Percentiles rank a stretch among this genome's conserved stretches.
These are phyloP conservation scores for Euphrasia arctica DNA, from an alignment of 305 asterid genomes.

Conservation along the genomic window DNA sequence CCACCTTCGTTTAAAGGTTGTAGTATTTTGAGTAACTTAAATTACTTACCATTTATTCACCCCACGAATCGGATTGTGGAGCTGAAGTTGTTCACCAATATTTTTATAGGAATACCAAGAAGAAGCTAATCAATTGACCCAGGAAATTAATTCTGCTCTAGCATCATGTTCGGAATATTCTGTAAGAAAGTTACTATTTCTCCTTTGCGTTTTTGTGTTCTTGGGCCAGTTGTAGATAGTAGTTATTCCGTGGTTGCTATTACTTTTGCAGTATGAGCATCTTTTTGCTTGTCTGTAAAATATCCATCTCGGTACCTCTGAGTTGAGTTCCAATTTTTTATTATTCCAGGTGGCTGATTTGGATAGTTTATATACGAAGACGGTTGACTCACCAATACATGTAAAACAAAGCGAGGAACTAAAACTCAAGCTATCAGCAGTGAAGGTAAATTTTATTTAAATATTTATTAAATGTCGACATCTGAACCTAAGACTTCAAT, in stretches of 20 bases:
- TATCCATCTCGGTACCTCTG: constrained; percentile 3
- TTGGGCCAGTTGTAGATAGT: constrained; percentile 6
- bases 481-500: constrained; percentile 5
- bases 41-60: constrained; percentile 9
- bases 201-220: constrained; percentile 19
- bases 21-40: constrained; percentile 25
- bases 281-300: constrained; percentile 16
- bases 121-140: constrained; percentile 57
- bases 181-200: constrained; percentile 44
- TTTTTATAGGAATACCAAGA: constrained; percentile 55
- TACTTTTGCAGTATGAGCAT: not conserved
- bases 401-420: constrained; percentile 59
- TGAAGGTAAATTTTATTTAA: constrained; percentile 49
- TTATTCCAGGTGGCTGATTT: constrained; percentile 63
- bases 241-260: constrained; percentile 17
- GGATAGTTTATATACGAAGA: constrained; percentile 58
- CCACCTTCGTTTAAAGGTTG: constrained; percentile 65
- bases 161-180: constrained; percentile 40
- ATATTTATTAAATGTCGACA: constrained; percentile 15
- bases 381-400: constrained; percentile 54
- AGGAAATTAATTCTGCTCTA: constrained; percentile 64
- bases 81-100: constrained; percentile 25
- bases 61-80: constrained; percentile 27
- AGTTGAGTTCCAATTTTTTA: constrained; percentile 24
- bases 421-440: constrained; percentile 58